A percentile compares a stretch with the other conserved stretches of the same genome.
These are phyloP conservation scores for Xerocomus potaroensis DNA, from an alignment of 768 basidiomycete species.

Conservation along the genomic window DNA sequence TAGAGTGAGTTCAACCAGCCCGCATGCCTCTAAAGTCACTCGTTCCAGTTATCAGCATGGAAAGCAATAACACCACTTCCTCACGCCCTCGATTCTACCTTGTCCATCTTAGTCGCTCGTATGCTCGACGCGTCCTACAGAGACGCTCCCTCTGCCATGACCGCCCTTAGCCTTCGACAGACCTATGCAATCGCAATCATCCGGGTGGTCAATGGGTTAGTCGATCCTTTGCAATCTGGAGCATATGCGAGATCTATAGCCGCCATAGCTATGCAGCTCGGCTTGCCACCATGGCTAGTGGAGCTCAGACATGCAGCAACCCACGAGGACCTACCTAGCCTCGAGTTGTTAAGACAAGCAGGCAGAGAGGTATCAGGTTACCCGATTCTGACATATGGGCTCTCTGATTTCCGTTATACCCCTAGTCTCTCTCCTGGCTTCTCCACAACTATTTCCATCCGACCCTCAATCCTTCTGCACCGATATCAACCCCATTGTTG, in stretches of 20 bases:
- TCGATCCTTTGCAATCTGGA: slow-evolving; percentile 89
- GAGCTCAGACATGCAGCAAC: slow-evolving; percentile 94
- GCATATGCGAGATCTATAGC: slow-evolving; percentile 89
- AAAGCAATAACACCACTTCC: slow-evolving; percentile 69
- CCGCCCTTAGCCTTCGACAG: slow-evolving; percentile 59
- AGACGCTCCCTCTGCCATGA: slow-evolving; percentile 17
- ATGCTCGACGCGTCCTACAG: slow-evolving; percentile 44
- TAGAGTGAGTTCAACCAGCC: slow-evolving; percentile 44
- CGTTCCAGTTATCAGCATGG: slow-evolving; percentile 71
- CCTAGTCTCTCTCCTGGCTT: slow-evolving; percentile 79
- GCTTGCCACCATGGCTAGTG: slow-evolving; percentile 84
- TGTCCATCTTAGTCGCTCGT: slow-evolving; percentile 58
- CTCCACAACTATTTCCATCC: slow-evolving; percentile 82
- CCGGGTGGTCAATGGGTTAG: slow-evolving; percentile 89
- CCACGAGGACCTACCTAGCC: slow-evolving; percentile 88
- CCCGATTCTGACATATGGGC: slow-evolving; percentile 3
- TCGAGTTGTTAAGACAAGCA: slow-evolving; percentile 74
- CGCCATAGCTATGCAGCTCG: slow-evolving; percentile 80
- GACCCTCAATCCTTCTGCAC: slow-evolving; percentile 52
- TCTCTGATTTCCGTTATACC: slow-evolving; percentile 5
- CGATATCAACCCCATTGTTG: slow-evolving; percentile 28
- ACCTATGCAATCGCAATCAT: slow-evolving; percentile 79
- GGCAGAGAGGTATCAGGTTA: slow-evolving; percentile 53
- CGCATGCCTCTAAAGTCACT: slow-evolving; percentile 6
- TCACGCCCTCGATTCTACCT: slow-evolving; percentile 72